Evolutionary conservation across 805 yeast species (phyloP).

Genomic region (Yarrowia sp.): DNA sequence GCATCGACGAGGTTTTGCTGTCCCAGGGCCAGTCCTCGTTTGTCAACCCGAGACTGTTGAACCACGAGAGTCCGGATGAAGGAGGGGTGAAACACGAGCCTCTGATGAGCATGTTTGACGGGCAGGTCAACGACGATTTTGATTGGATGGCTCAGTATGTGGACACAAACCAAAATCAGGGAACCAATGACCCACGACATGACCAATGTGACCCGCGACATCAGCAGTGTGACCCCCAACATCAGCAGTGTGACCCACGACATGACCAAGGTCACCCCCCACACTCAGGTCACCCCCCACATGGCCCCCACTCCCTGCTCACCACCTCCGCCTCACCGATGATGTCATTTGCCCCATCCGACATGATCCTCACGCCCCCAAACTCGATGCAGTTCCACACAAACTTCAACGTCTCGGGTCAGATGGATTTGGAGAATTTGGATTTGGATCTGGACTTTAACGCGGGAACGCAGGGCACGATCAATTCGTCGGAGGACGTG

Average conservation of each 20-base stretch:
- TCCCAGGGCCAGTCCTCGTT: slow-evolving; percentile 30
- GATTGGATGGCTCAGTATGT: slow-evolving; percentile 35
- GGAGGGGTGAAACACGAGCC: slow-evolving; percentile 16
- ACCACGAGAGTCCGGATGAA: slow-evolving; percentile 27
- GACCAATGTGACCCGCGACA: background rate
- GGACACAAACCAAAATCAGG: background rate
- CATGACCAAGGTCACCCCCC: no score
- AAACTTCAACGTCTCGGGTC: background rate
- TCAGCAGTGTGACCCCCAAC: background rate
- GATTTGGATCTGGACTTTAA: background rate
- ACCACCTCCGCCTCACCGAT: background rate
- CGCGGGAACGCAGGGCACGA: background rate
- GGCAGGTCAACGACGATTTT: slow-evolving; percentile 15
- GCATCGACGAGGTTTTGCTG: slow-evolving; percentile 38
- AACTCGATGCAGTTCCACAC: slow-evolving; percentile 31
- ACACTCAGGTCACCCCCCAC: no score
- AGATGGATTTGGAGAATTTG: background rate
- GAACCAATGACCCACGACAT: background rate
- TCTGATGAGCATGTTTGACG: slow-evolving; percentile 12
- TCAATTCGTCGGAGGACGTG: slow-evolving; percentile 30
- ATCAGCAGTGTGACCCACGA: background rate
- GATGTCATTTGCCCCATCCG: slow-evolving; percentile 19
- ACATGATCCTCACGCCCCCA: slow-evolving; percentile 35
- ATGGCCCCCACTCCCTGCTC: background rate
- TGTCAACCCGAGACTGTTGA: slow-evolving; percentile 28